Base-by-base conservation (phyloP, 106 monocot species). In the Acorus gramineus region DNA sequence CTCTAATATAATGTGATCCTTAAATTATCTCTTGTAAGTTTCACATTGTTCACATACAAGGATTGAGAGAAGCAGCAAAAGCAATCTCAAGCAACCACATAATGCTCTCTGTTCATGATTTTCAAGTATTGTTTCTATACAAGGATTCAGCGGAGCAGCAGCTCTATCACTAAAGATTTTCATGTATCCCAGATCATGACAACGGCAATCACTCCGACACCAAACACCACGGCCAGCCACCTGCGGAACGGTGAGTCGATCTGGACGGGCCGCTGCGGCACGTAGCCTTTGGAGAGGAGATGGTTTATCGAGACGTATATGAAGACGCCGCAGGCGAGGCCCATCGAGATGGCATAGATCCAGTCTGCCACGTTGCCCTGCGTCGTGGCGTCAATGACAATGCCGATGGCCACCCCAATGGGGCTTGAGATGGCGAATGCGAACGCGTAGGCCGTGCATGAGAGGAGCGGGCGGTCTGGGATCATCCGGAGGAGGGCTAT, bases 131-230 rank as follows among this genome's bases (percentile, higher is more conserved):
- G 28, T 28, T 28, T 28, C 28, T 28, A 28, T 28, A 28, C 28
- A 28, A 28, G 28, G 28, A 28, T 28, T 28, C 28, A 28, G 28
- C 1, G 28, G 28, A 28, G 28, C 28, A 28, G 28, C 28, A 28
- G 28, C 28, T 28, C 28, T 28, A 28, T 28, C 28, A 28, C 28
- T 28, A 28, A 28, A 28, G 28, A 28, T 28, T 28, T 28, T 78
- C 66, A 86, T 42, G 79, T 82, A 57, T 90, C 90, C 90, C 90
- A 90, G 50, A 90, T 90, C 90, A 90, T 86, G 45, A 90, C 90
- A 48, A 90, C 90, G 0, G 83, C 83, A 42, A 90, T 90, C 5
- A 90, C 86, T 1, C 75, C 90, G 3, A 86, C 58, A 4, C 90
- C 86, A 5, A 81, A 49, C 45, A 83, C 69, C 54, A 83, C 86